Evolutionary conservation across 2,329 filamentous ascomycete genomes (phyloP), one percentile per base, ranked within the genome.

Genomic region (Meredithiella fracta): DNA sequence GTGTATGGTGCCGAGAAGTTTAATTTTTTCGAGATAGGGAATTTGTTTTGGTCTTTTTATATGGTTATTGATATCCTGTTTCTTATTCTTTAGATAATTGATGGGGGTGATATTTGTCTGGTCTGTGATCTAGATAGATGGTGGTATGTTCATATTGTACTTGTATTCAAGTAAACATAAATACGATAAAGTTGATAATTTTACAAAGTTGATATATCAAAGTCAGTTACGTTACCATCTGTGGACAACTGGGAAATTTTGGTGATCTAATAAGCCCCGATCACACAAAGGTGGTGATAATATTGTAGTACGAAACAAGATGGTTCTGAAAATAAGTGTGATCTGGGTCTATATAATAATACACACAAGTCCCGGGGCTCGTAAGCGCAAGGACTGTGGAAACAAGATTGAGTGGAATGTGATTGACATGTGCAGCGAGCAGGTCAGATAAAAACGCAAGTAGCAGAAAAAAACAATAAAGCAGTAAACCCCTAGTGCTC

Each of bases 181-280:
- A 34, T 34, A 34, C 11, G 17, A n/a, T 17, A n/a, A 44, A 1
- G 37, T 38, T 11, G 37, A 38, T 38, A 38, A 38, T 38, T 37
- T 38, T 38, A 20, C 14, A 38, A 37, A 37, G 34, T 14, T 38
- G 37, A n/a, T 38, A 38, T n/a, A 11, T 38, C 37, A n/a, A 38
- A 2, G 37, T 14, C 11, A n/a, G n/a, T n/a, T n/a, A n/a, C n/a
- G n/a, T n/a, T n/a, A n/a, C n/a, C n/a, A 38, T 38, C 17, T 47
- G 9, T 29, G 8, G 25, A 44, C 3, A 44, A 26, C 3, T 42
- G 11, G 29, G 11, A 34, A 7, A 15, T 54, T 54, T 11, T 25
- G 11, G 26, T 54, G 53, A 54, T 54, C 53, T 34, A n/a, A 54
- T 34, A 47, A 34, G 40, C 40, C 51, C 53, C 17, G 53, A 54